These are phyloP conservation scores for Fennellomyces sp. DNA, from an alignment of 371 early-diverging fungal genomes.

Conservation along the genomic window DNA sequence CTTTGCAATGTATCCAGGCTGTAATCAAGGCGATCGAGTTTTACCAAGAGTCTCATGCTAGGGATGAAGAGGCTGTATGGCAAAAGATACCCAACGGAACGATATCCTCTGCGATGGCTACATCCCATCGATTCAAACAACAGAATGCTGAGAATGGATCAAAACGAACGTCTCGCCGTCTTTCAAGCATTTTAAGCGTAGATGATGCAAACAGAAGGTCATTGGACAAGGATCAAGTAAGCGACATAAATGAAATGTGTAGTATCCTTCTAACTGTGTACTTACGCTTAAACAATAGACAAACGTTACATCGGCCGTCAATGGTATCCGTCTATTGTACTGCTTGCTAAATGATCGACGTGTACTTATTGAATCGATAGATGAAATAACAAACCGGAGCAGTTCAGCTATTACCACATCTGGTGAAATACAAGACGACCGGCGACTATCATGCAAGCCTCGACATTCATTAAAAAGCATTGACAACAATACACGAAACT, in stretches of 20 bases:
- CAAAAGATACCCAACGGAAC: constrained; percentile 79
- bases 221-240: background rate
- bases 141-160: background rate
- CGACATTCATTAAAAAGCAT: too few species aligned
- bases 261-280: too few species aligned
- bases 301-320: too few species aligned
- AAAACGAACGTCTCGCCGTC: background rate
- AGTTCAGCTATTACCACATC: too few species aligned
- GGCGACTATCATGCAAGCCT: too few species aligned
- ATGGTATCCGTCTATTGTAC: too few species aligned
- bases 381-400: too few species aligned
- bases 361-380: too few species aligned
- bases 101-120: background rate
- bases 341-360: too few species aligned
- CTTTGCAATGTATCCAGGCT: constrained; percentile 45
- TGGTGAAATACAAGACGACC: too few species aligned
- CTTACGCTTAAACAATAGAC: too few species aligned
- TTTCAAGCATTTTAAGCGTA: background rate
- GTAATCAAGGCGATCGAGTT: constrained; percentile 94
- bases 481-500: background rate
- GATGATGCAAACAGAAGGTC: background rate
- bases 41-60: constrained; percentile 74
- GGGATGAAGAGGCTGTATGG: constrained; percentile 80
- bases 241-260: too few species aligned
- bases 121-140: background rate